Evolutionary conservation across 495 filamentous ascomycete species (phyloP).

Genomic region (Aspergillus hancockii): DNA sequence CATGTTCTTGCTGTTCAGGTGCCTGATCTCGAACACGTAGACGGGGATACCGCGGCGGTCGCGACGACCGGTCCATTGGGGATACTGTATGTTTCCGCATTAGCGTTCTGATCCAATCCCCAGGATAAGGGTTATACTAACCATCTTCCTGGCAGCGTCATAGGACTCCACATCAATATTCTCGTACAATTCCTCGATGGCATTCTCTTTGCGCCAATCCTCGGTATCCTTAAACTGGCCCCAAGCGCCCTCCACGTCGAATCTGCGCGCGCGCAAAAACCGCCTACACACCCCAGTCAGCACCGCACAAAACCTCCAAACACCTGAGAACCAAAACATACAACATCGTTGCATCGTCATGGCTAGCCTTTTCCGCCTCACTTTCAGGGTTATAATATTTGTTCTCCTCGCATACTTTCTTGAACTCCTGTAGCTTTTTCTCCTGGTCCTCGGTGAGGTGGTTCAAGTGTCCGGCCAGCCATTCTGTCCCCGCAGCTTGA

Average conservation of each 20-base stretch:
- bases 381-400: slow-evolving; percentile 60
- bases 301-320: background rate
- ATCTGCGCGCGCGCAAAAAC: slow-evolving; percentile 76
- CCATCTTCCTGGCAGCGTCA: slow-evolving; percentile 73
- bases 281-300: slow-evolving; percentile 52
- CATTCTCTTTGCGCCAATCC: slow-evolving; percentile 78
- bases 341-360: slow-evolving; percentile 82
- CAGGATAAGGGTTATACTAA: slow-evolving; percentile 37
- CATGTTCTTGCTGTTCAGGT: slow-evolving; percentile 79
- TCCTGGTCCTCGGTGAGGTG: slow-evolving; percentile 71
- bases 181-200: slow-evolving; percentile 71
- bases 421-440: slow-evolving; percentile 65
- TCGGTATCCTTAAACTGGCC: slow-evolving; percentile 86
- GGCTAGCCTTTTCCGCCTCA: slow-evolving; percentile 53
- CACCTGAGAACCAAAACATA: slow-evolving; percentile 39
- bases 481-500: slow-evolving; percentile 43
- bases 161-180: slow-evolving; percentile 82
- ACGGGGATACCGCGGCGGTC: slow-evolving; percentile 87
- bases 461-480: slow-evolving; percentile 67
- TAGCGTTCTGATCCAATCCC: slow-evolving; percentile 4
- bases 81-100: slow-evolving; percentile 58
- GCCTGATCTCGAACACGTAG: slow-evolving; percentile 82
- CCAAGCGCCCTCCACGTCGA: slow-evolving; percentile 71
- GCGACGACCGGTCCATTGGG: slow-evolving; percentile 87
- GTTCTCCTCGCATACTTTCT: slow-evolving; percentile 60